phyloP scores from a whole-genome alignment of 169 alveolate genomes.

The Plasmodium ovale region DNA sequence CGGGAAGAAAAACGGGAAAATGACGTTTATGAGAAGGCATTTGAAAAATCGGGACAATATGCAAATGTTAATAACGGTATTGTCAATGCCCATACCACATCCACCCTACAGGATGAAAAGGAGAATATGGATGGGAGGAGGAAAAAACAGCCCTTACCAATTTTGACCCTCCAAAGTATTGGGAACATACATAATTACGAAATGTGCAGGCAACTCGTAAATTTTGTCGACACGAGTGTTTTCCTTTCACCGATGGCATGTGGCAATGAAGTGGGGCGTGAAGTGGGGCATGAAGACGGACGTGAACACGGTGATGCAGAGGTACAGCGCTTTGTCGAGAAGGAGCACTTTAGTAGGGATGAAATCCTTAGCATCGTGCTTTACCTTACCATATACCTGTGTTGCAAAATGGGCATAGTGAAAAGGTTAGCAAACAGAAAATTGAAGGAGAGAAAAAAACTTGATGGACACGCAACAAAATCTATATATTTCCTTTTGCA shows the following conservation, averaged over 20 bases:
- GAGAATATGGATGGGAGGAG: not conserved
- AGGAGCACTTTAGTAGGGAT: not conserved
- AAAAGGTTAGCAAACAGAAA: slow-evolving; percentile 44
- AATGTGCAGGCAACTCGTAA: slow-evolving; percentile 16
- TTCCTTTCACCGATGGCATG: not conserved
- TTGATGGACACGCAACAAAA: not conserved
- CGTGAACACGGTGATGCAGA: not conserved
- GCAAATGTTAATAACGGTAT: not conserved
- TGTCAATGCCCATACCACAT: not conserved
- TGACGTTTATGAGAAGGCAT: too few species aligned
- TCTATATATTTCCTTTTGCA: slow-evolving; percentile 40
- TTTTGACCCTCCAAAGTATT: slow-evolving; percentile 20
- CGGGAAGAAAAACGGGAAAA: too few species aligned
- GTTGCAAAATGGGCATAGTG: slow-evolving; percentile 44
- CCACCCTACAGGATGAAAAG: not conserved
- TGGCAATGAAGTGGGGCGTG: too few species aligned
- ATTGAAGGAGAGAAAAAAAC: slow-evolving; percentile 7
- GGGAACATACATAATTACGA: slow-evolving; percentile 32
- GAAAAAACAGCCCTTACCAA: slow-evolving; percentile 18
- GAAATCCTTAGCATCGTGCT: slow-evolving; percentile 43
- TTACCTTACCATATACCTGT: slow-evolving; percentile 27
- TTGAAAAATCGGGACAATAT: too few species aligned
- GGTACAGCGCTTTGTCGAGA: not conserved
- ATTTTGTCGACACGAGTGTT: slow-evolving; percentile 7
- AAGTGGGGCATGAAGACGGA: too few species aligned